phyloP scores from a whole-genome alignment of 2,329 filamentous ascomycete genomes.

The Monosporascus sp. region DNA sequence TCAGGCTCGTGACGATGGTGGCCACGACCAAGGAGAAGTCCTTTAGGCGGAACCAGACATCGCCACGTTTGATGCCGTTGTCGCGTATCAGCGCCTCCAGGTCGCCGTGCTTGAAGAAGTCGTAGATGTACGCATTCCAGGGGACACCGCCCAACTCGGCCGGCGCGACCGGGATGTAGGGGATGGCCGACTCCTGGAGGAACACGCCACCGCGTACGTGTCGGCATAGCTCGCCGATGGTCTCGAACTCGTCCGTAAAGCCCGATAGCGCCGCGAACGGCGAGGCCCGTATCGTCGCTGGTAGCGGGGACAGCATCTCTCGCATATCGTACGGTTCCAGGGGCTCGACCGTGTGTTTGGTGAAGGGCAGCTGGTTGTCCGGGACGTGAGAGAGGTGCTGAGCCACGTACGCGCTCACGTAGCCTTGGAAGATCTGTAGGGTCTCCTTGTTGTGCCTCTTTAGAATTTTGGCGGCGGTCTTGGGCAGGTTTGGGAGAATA shows the following conservation, averaged over 20 bases:
- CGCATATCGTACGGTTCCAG: constrained; percentile 14
- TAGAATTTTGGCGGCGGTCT: constrained; percentile 50
- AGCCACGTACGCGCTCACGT: constrained; percentile 62
- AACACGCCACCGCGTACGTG: constrained; percentile 64
- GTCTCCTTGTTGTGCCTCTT: constrained; percentile 59
- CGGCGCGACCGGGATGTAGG: constrained; percentile 58
- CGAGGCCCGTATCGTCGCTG: constrained; percentile 50
- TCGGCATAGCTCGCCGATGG: constrained; percentile 61
- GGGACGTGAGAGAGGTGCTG: constrained; percentile 50
- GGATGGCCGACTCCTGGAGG: constrained; percentile 68
- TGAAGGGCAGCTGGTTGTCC: constrained; percentile 56
- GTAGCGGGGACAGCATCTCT: constrained; percentile 23
- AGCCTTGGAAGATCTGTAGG: constrained; percentile 59
- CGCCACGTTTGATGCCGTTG: constrained; percentile 60
- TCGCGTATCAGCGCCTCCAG: constrained; percentile 52
- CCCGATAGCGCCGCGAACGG: constrained; percentile 69
- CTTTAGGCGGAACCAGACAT: constrained; percentile 70
- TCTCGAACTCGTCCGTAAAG: constrained; percentile 55
- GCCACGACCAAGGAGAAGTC: constrained; percentile 53
- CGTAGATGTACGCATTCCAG: constrained; percentile 64
- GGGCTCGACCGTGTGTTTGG: constrained; percentile 39
- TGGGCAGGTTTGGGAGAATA: constrained; percentile 58
- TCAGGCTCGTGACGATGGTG: constrained; percentile 64
- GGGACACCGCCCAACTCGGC: constrained; percentile 43
- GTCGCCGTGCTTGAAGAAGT: constrained; percentile 73